Evolutionary conservation across 2,329 filamentous ascomycete genomes (phyloP).

Genomic region (Pseudogymnoascus sp.): DNA sequence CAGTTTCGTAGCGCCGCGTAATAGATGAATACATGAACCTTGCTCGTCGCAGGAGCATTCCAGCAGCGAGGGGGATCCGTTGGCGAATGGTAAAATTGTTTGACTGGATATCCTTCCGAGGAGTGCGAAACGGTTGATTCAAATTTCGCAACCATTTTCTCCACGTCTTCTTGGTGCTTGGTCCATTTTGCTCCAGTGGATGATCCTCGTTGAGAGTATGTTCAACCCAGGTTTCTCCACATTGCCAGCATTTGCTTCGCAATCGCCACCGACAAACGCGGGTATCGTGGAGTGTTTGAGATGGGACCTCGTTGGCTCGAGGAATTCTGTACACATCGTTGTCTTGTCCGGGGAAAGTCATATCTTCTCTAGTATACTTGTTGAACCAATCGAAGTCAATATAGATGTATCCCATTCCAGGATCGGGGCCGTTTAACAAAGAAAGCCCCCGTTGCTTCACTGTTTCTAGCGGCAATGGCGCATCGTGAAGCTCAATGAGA

Average conservation of each 20-base stretch:
- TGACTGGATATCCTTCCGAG: not conserved
- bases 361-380: not conserved
- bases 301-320: not conserved
- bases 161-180: not conserved
- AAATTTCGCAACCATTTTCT: not conserved
- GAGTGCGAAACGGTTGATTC: not conserved
- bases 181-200: not conserved
- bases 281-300: not conserved
- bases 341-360: not conserved
- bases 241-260: not conserved
- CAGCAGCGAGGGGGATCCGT: not conserved
- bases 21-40: not conserved
- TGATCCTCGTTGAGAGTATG: not conserved
- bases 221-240: not conserved
- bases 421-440: not conserved
- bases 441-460: not conserved
- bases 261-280: not conserved
- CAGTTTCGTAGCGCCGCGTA: not conserved
- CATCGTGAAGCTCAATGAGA: not conserved
- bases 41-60: not conserved
- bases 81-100: not conserved
- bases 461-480: not conserved
- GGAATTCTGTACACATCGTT: not conserved
- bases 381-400: not conserved
- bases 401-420: not conserved